A percentile compares a stretch with the other conserved stretches of the same genome.
These are phyloP conservation scores for Candida gorgasii DNA, from an alignment of 805 yeast species.

Conservation along the genomic window DNA sequence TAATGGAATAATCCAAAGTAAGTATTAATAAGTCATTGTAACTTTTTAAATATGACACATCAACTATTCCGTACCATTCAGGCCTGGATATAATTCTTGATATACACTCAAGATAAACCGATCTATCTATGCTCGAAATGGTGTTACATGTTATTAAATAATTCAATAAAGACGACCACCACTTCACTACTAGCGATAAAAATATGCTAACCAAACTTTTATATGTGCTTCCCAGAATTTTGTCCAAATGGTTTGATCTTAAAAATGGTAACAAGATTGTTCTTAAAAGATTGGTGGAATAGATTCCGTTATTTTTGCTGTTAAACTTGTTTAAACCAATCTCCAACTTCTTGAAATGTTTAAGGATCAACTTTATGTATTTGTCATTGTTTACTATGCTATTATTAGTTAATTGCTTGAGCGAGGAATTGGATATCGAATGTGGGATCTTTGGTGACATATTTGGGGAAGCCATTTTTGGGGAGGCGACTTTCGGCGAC, in stretches of 20 bases:
- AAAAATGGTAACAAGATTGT: constrained; percentile 48
- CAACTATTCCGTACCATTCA: constrained; percentile 44
- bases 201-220: constrained; percentile 34
- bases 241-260: constrained; percentile 27
- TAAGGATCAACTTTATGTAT: constrained; percentile 17
- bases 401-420: background rate
- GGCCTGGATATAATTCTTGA: constrained; percentile 48
- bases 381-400: constrained; percentile 11
- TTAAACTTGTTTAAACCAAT: constrained; percentile 45
- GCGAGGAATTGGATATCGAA: constrained; percentile 3
- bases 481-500: background rate
- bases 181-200: constrained; percentile 38
- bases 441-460: background rate
- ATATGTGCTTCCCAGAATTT: constrained; percentile 24
- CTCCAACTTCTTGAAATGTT: constrained; percentile 43
- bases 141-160: constrained; percentile 20
- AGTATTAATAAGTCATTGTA: constrained; percentile 42
- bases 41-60: constrained; percentile 16
- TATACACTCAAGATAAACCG: constrained; percentile 55
- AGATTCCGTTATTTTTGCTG: constrained; percentile 35
- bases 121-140: constrained; percentile 47
- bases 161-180: constrained; percentile 55
- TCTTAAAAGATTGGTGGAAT: constrained; percentile 49
- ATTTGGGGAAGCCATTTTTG: background rate
- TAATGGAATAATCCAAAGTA: constrained; percentile 55